Evolutionary conservation across 2,329 filamentous ascomycete species (phyloP), one percentile per base, ranked within the genome.

Genomic region (Thelonectria olida): DNA sequence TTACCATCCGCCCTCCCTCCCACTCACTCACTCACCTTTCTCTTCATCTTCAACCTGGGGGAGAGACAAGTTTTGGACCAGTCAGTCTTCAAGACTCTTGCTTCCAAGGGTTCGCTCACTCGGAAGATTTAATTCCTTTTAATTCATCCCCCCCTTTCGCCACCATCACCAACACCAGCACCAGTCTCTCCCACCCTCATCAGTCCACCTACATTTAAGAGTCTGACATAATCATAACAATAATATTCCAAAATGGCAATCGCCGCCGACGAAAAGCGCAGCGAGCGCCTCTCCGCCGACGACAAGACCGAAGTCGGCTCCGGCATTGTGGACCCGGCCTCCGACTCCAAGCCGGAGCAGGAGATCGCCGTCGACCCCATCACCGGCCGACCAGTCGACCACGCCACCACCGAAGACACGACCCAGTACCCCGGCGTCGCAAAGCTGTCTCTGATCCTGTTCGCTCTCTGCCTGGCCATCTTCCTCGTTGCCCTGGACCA

Each of bases 401-500:
- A 12, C 2, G 17, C 38, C 36, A 62, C 57, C 45, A 59, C 56
- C 45, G 63, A 64, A 1, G 64, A 55, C 9, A 63, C 62, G 45
- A 39, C 55, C 27, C 48, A 71, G 41, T 83, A 84, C 65, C 81
- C 82, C 1, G 66, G 69, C 20, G 78, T 78, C 39, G 50, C 75
- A 20, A 80, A 76, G 66, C 75, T 82, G 5, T 23, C 72, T 17
- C 72, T 82, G 42, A 79, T 84, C 53, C 77, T 84, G 59, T 47
- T 65, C 5, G 80, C 80, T 4, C 77, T 84, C 55, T 81, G 80
- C 60, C 71, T 84, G 13, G 73, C 79, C 57, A 75, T 84, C 58
- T 84, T 84, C 69, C 77, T 84, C 38, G 81, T 84, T 44, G 82
- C 82, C 3, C 76, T 84, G 10, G 82, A 84, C 63, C 81, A 83